Conservation (phyloP, 495 filamentous ascomycete genomes). For the Daldinia decipiens region DNA sequence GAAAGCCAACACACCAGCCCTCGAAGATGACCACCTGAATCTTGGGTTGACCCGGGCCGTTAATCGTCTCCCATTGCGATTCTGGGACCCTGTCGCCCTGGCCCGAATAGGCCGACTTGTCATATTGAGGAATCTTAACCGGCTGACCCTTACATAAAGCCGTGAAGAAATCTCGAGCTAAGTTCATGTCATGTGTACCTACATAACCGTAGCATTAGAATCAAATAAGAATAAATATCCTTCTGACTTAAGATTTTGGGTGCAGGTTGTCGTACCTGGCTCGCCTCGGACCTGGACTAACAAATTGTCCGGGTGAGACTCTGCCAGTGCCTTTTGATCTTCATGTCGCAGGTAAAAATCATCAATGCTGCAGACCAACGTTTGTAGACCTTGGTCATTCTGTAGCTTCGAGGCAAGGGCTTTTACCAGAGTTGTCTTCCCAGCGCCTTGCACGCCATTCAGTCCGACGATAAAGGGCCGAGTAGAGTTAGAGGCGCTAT, state of each 20-base stretch:
- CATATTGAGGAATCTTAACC: constrained; percentile 78
- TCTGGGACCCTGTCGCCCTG: constrained; percentile 78
- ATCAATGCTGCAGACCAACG: constrained; percentile 85
- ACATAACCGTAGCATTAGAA: constrained; percentile 43
- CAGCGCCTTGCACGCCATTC: constrained; percentile 83
- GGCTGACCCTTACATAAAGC: constrained; percentile 64
- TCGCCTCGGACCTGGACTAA: constrained; percentile 86
- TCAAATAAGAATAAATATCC: constrained; percentile 6
- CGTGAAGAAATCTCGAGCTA: constrained; percentile 70
- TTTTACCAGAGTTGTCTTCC: constrained; percentile 88
- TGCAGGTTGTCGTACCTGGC: constrained; percentile 58
- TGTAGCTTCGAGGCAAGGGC: constrained; percentile 72
- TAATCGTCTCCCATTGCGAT: constrained; percentile 70
- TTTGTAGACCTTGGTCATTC: constrained; percentile 72
- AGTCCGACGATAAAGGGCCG: constrained; percentile 68
- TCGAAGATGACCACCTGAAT: constrained; percentile 83
- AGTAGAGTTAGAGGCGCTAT: constrained; percentile 54
- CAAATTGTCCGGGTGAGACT: constrained; percentile 72
- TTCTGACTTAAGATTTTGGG: constrained; percentile 9
- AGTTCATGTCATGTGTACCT: constrained; percentile 82
- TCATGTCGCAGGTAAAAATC: constrained; percentile 86
- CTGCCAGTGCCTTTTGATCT: constrained; percentile 75
- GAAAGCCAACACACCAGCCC: constrained; percentile 93
- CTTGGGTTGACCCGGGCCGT: constrained; percentile 60
- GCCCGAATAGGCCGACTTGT: constrained; percentile 82